Conservation (phyloP, 306 rosid species). For the Cercis canadensis region DNA sequence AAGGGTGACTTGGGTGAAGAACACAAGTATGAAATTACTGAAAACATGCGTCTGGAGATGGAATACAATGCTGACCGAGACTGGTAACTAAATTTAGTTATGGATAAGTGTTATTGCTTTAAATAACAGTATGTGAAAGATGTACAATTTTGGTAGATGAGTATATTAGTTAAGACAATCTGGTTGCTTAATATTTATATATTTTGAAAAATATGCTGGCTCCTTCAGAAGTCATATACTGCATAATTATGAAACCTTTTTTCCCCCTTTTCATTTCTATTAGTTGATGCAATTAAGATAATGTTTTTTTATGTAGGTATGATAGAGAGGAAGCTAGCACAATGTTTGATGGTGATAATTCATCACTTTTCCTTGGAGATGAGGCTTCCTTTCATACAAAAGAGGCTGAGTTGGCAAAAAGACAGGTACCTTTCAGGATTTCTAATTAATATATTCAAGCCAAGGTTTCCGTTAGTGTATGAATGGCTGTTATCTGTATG, state of each 20-base stretch:
- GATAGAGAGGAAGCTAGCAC: slow-evolving; percentile 97
- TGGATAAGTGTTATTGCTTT: slow-evolving; percentile 3
- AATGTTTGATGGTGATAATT: slow-evolving; percentile 75
- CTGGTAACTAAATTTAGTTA: slow-evolving; percentile 67
- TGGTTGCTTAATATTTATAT: slow-evolving; percentile 16
- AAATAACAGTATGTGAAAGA: not conserved
- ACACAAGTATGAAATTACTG: slow-evolving; percentile 75
- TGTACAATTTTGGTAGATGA: slow-evolving; percentile 14
- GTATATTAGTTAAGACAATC: not conserved
- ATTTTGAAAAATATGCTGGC: slow-evolving; percentile 7
- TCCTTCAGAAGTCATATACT: slow-evolving; percentile 4
- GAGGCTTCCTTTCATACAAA: slow-evolving; percentile 94
- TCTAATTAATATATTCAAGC: slow-evolving; percentile 9
- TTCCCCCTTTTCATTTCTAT: too few relatives aligned
- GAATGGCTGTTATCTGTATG: not conserved
- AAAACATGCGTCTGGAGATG: slow-evolving; percentile 94
- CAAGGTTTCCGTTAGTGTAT: slow-evolving; percentile 18
- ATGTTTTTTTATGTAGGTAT: slow-evolving; percentile 66
- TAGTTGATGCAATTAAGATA: too few relatives aligned
- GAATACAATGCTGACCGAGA: slow-evolving; percentile 93
- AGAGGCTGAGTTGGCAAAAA: slow-evolving; percentile 97
- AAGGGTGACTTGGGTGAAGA: slow-evolving; percentile 57
- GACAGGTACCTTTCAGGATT: slow-evolving; percentile 65
- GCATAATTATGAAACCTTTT: not conserved
- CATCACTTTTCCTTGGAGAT: slow-evolving; percentile 81